These are phyloP conservation scores for Vigna reflexopilosa DNA, from an alignment of 306 rosid species.

Conservation along the genomic window DNA sequence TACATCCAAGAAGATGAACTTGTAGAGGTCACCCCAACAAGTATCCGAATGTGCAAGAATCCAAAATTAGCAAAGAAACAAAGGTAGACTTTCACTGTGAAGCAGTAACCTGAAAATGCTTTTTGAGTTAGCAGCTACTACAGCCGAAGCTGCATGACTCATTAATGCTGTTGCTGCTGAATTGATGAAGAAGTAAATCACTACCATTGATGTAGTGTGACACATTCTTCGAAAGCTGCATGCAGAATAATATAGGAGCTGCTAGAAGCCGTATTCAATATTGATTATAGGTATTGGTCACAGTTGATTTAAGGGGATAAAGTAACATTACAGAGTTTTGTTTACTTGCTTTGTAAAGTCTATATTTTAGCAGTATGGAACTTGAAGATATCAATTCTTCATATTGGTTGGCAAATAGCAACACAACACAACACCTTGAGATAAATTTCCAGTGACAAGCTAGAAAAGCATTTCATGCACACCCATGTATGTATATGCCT, in stretches of 20 bases:
- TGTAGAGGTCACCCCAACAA: slow-evolving; percentile 84
- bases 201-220: slow-evolving; percentile 6
- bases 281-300: slow-evolving; percentile 41
- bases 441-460: not conserved
- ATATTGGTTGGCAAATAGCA: slow-evolving; percentile 41
- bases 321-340: slow-evolving; percentile 51
- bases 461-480: not conserved
- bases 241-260: slow-evolving; percentile 41
- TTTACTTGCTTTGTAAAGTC: slow-evolving; percentile 41
- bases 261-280: slow-evolving; percentile 6
- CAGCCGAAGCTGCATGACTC: slow-evolving; percentile 41
- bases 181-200: slow-evolving; percentile 7
- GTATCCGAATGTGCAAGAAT: slow-evolving; percentile 92
- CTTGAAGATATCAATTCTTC: slow-evolving; percentile 31
- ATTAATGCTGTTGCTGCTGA: slow-evolving; percentile 33
- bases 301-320: slow-evolving; percentile 43
- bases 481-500: no score
- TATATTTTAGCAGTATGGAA: slow-evolving; percentile 41
- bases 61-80: slow-evolving; percentile 77
- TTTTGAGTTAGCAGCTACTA: slow-evolving; percentile 20
- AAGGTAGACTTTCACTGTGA: slow-evolving; percentile 53
- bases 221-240: slow-evolving; percentile 39
- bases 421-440: slow-evolving; percentile 13
- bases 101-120: slow-evolving; percentile 45
- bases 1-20: slow-evolving; percentile 98